phyloP scores from a whole-genome alignment of 2,329 filamentous ascomycete genomes.

The Didymellaceae sp. region DNA sequence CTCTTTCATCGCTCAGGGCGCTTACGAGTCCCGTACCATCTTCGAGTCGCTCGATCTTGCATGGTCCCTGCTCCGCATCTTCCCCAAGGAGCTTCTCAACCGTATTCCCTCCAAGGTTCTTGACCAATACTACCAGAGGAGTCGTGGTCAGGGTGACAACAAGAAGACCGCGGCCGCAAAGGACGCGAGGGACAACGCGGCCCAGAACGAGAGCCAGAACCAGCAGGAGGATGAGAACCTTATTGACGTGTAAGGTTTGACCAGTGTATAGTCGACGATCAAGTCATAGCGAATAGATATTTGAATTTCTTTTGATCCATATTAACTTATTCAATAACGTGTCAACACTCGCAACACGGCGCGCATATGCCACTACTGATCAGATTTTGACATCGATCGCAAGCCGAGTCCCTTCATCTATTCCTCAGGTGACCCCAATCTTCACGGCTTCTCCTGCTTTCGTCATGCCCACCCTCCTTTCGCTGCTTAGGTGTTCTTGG shows the following conservation, averaged over 20 bases:
- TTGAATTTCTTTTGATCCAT: slow-evolving; percentile 31
- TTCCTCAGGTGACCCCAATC: too few relatives aligned
- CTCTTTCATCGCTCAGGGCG: slow-evolving; percentile 88
- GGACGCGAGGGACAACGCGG: slow-evolving; percentile 54
- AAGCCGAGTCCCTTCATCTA: too few relatives aligned
- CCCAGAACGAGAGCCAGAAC: slow-evolving; percentile 24
- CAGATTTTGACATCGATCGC: too few relatives aligned
- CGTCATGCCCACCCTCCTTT: too few relatives aligned
- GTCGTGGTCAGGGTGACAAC: slow-evolving; percentile 47
- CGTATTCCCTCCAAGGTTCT: slow-evolving; percentile 66
- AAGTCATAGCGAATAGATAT: slow-evolving; percentile 21
- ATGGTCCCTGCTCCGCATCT: slow-evolving; percentile 95
- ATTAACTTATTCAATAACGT: slow-evolving; percentile 17
- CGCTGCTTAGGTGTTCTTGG: too few relatives aligned
- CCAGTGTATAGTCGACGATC: slow-evolving; percentile 1
- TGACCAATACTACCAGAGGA: slow-evolving; percentile 59
- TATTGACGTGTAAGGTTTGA: slow-evolving; percentile 44
- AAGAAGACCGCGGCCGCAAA: slow-evolving; percentile 48
- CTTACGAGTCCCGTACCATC: slow-evolving; percentile 91
- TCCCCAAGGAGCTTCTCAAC: slow-evolving; percentile 97
- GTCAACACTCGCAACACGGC: background rate
- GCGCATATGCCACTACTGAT: too few relatives aligned
- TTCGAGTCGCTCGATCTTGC: slow-evolving; percentile 94
- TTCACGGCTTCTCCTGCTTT: too few relatives aligned
- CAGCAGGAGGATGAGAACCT: slow-evolving; percentile 46